Base-by-base conservation (phyloP, 352 stramenopile species). In the Phytophthora chlamydospora region DNA sequence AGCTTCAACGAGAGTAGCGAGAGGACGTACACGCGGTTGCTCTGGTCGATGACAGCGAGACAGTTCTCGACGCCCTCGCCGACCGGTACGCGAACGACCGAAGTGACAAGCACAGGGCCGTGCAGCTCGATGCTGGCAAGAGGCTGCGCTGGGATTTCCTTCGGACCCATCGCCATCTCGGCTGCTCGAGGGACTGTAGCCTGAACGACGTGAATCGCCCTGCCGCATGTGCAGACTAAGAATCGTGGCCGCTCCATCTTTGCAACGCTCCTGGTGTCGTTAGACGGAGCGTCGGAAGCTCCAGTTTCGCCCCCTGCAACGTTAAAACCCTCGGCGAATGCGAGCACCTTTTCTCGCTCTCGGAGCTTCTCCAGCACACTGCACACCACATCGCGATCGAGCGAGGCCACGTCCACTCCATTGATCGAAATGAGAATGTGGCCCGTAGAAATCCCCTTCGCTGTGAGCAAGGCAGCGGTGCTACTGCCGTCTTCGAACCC, bases 21-120 rank as follows among this genome's bases (percentile, higher is more conserved):
- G 6, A 92, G 52, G 32, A 94, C 66, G 44, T 89, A 92, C 44
- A 91, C 33, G 5, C 61, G 69, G 45, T 85, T 82, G 43, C 77
- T 91, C 56, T 89, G 78, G 52, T 92, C 85, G 35, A 92, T 53
- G 6, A 78, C 80, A 9, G 79, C 68, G n/a, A 92, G 62, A 13
- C 73, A 88, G 43, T 87, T 75, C 46, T 94, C 85, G 2, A 91
- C 46, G 8, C 67, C 59, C 19, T 85, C 78, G 3, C 73, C 66
- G 13, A 88, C 68, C 2, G 83, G 83, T 2, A 91, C 66, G 19
- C 80, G 75, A 31, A 91, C 68, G 38, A 91, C 62, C 2, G 70
- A 78, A 0, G 75, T 84, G 34, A 73, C 47, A n/a, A 85, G 29
- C 5, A 88, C 71, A 16, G 68, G 36, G 0, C 75, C 69, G 0